Conservation (phyloP, 495 filamentous ascomycete genomes). For the Penicillium fimorum region DNA sequence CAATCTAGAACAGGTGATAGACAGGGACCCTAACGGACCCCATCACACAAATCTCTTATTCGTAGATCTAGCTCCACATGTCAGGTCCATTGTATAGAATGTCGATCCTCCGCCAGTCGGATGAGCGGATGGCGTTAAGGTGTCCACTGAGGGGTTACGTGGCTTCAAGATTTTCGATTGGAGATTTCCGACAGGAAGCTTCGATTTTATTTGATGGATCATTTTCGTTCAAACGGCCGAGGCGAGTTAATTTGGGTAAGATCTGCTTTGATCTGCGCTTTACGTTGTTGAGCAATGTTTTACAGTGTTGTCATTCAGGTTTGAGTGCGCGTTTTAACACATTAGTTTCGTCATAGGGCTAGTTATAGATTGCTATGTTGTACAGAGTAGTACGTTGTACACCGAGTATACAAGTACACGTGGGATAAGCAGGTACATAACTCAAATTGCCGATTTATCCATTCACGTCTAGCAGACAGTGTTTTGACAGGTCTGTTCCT, state of each 20-base stretch:
- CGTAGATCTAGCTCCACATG: conserved; percentile 4
- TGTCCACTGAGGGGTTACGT: not conserved
- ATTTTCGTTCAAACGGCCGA: not conserved
- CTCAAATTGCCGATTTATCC: conserved; percentile 2
- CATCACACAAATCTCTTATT: conserved; percentile 12
- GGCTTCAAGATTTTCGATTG: not conserved
- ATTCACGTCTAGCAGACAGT: not conserved
- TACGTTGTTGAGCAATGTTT: not conserved
- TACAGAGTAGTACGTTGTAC: not conserved
- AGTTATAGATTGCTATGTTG: not conserved
- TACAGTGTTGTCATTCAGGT: not conserved
- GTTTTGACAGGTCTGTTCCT: conserved; percentile 5
- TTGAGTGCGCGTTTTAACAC: not conserved
- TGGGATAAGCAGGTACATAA: conserved; percentile 1
- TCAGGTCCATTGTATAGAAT: not conserved
- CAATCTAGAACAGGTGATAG: conserved; percentile 23
- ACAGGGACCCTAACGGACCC: conserved; percentile 15
- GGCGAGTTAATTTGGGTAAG: not conserved
- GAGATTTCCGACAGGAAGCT: not conserved
- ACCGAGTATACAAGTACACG: not conserved
- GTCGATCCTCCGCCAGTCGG: conserved; percentile 18
- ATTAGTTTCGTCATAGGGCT: conserved; percentile 3
- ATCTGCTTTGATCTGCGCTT: conserved; percentile 1
- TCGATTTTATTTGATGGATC: not conserved
- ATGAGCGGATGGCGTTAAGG: not conserved